phyloP scores from a whole-genome alignment of 2,329 filamentous ascomycete species.

The Hypocrella siamensis region DNA sequence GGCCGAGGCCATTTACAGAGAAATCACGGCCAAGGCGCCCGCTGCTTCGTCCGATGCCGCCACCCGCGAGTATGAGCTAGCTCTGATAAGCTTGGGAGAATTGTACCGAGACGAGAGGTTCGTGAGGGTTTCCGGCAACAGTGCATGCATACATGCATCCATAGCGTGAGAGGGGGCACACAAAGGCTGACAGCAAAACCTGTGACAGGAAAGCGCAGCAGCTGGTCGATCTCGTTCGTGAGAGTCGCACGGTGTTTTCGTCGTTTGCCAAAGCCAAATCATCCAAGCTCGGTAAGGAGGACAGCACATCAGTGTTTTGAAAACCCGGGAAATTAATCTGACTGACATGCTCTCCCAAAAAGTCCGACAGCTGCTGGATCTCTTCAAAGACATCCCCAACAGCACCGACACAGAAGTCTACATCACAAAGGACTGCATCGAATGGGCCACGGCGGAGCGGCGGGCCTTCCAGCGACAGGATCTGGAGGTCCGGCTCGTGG shows the following conservation, averaged over 20 bases:
- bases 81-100: constrained; percentile 77
- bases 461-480: constrained; percentile 95
- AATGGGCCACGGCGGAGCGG: constrained; percentile 92
- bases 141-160: no score
- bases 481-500: constrained; percentile 87
- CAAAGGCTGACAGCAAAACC: no score
- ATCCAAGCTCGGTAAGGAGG: constrained; percentile 78
- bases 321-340: no score
- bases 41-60: constrained; percentile 71
- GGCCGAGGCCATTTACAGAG: constrained; percentile 78
- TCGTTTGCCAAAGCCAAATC: constrained; percentile 99
- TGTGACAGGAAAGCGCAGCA: constrained; percentile 73
- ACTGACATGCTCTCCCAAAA: constrained; percentile 6
- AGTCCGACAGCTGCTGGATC: constrained; percentile 94
- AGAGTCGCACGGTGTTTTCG: constrained; percentile 79
- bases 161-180: no score
- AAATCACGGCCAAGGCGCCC: constrained; percentile 73
- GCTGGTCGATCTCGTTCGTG: constrained; percentile 77
- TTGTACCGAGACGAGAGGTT: constrained; percentile 81
- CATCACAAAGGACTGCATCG: constrained; percentile 98
- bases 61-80: constrained; percentile 80
- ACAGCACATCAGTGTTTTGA: background rate
- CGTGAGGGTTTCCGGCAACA: no score
- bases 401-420: constrained; percentile 86
- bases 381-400: constrained; percentile 87